Conservation (phyloP, 352 stramenopile genomes). For the Globisporangium radiosum region DNA sequence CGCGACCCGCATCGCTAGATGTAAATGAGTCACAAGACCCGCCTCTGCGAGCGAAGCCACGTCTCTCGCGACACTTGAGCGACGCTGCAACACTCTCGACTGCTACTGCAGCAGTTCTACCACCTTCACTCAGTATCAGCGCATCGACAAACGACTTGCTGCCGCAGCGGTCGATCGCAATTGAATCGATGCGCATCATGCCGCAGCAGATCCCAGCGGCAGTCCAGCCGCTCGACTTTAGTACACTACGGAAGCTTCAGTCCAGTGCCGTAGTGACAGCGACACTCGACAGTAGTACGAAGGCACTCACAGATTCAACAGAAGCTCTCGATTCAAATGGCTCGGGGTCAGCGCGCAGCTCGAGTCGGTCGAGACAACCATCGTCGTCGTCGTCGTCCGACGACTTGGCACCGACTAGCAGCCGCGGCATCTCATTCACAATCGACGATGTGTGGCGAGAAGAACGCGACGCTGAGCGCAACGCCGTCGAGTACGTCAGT, state of each 20-base stretch:
- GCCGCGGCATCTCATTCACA: slow-evolving; percentile 2
- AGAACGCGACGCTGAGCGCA: not conserved
- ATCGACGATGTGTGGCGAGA: slow-evolving; percentile 10
- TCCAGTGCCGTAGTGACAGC: not conserved
- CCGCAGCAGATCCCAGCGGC: slow-evolving; percentile 8
- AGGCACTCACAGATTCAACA: too few species aligned
- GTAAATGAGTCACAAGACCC: not conserved
- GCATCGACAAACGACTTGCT: slow-evolving; percentile 2
- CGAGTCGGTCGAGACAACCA: not conserved
- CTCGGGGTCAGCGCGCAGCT: not conserved
- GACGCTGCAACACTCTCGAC: not conserved
- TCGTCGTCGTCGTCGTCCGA: too few species aligned
- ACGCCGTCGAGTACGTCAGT: slow-evolving; percentile 9
- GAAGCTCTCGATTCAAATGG: not conserved
- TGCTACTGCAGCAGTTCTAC: not conserved
- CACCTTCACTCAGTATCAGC: not conserved
- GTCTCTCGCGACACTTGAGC: slow-evolving; percentile 1
- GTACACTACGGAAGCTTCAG: slow-evolving; percentile 5
- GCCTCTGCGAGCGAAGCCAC: not conserved
- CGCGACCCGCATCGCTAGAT: not conserved
- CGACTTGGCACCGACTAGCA: not conserved
- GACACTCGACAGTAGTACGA: not conserved
- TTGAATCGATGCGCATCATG: slow-evolving; percentile 9
- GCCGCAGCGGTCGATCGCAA: not conserved
- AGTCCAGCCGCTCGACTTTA: slow-evolving; percentile 12